These are phyloP conservation scores for Eimeria sp. DNA, from an alignment of 169 alveolate genomes.

Conservation along the genomic window DNA sequence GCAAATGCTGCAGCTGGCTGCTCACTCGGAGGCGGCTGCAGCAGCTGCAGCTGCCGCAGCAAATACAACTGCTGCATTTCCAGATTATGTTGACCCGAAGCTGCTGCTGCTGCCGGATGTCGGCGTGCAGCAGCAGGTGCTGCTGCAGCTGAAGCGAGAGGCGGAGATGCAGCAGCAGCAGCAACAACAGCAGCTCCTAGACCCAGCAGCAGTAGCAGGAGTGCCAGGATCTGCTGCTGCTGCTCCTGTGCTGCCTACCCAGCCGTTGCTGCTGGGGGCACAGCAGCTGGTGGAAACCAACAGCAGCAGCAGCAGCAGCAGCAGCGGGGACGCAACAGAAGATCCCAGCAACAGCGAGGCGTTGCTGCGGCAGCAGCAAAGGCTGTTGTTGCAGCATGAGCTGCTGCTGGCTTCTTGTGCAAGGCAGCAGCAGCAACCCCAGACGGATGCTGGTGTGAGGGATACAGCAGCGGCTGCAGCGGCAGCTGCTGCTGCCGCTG, in stretches of 20 bases:
- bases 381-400: constrained; percentile 53
- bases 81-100: constrained; percentile 25
- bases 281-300: constrained; percentile 34
- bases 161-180: constrained; percentile 27
- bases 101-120: constrained; percentile 35
- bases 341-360: constrained; percentile 59
- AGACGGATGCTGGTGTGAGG: neutral
- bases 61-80: neutral
- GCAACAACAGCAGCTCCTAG: constrained; percentile 15
- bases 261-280: constrained; percentile 44
- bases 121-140: constrained; percentile 34
- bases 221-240: neutral
- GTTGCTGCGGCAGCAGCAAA: constrained; percentile 61
- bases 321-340: constrained; percentile 32
- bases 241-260: neutral
- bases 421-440: constrained; percentile 47
- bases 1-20: neutral
- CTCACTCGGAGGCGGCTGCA: neutral
- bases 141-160: constrained; percentile 33
- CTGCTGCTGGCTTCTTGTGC: constrained; percentile 42
- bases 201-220: neutral
- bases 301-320: constrained; percentile 62
- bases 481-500: constrained; percentile 36
- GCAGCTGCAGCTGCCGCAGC: neutral
- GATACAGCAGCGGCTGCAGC: neutral